Percentiles rank a stretch among this genome's conserved stretches.
phyloP scores from a whole-genome alignment of 2,329 filamentous ascomycete genomes.

The Thielaviopsis cerberus region DNA sequence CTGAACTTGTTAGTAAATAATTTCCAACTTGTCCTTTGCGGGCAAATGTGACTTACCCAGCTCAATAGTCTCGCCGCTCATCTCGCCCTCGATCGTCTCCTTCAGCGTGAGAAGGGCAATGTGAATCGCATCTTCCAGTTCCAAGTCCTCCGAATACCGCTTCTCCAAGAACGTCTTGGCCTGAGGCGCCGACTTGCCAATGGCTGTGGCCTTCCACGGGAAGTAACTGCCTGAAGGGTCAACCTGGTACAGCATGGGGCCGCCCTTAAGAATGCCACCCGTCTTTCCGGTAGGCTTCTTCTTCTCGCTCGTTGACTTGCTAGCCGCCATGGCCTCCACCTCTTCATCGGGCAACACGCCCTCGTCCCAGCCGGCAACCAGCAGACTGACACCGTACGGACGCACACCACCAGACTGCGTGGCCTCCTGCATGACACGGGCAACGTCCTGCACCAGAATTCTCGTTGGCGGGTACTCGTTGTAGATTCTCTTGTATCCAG shows the following conservation, averaged over 20 bases:
- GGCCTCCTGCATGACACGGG: slow-evolving; percentile 94
- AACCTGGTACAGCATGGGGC: slow-evolving; percentile 94
- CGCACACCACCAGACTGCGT: slow-evolving; percentile 95
- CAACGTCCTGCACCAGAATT: slow-evolving; percentile 97
- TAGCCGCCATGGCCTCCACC: slow-evolving; percentile 33
- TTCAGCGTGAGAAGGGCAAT: slow-evolving; percentile 94
- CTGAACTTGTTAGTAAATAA: slow-evolving; percentile 27
- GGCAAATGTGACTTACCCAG: slow-evolving; percentile 46
- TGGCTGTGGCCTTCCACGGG: slow-evolving; percentile 97
- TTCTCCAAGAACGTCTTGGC: slow-evolving; percentile 99
- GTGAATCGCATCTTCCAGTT: slow-evolving; percentile 95
- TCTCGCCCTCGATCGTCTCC: slow-evolving; percentile 98
- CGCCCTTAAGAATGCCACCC: slow-evolving; percentile 84
- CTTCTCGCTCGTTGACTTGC: slow-evolving; percentile 41
- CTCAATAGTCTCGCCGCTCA: slow-evolving; percentile 97
- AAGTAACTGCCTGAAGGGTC: slow-evolving; percentile 98
- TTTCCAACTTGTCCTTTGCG: neutral
- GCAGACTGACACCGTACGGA: slow-evolving; percentile 85
- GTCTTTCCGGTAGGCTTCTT: slow-evolving; percentile 70
- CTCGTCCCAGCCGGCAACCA: slow-evolving; percentile 96
- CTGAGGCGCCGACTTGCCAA: slow-evolving; percentile 94
- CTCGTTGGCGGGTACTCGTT: slow-evolving; percentile 99
- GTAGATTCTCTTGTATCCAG: slow-evolving; percentile 98
- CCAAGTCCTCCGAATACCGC: slow-evolving; percentile 89
- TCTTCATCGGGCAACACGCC: slow-evolving; percentile 75